These are phyloP conservation scores for Apophysomyces ossiformis DNA, from an alignment of 371 early-diverging fungal species.

Conservation along the genomic window DNA sequence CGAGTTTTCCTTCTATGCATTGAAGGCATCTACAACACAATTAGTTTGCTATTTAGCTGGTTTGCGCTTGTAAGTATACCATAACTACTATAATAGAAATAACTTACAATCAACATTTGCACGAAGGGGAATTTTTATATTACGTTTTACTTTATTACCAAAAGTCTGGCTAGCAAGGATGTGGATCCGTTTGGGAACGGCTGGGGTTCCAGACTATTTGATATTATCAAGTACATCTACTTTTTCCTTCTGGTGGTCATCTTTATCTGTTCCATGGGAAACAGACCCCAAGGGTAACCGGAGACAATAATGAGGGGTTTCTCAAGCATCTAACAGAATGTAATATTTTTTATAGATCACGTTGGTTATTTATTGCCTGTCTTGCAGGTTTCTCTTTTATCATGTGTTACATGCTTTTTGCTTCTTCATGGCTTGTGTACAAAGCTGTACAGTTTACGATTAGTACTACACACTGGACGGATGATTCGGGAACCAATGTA, in stretches of 20 bases:
- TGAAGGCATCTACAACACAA: conserved; percentile 74
- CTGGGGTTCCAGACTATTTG: conserved; percentile 65
- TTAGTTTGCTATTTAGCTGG: conserved; percentile 81
- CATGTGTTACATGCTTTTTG: conserved; percentile 54
- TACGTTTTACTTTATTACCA: conserved; percentile 83
- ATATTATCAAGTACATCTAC: conserved; percentile 72
- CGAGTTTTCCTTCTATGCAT: conserved; percentile 68
- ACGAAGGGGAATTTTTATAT: conserved; percentile 80
- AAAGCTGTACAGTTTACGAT: conserved; percentile 49
- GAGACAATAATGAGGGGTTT: conserved; percentile 28
- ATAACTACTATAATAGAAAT: background rate
- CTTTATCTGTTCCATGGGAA: conserved; percentile 90
- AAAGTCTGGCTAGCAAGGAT: conserved; percentile 53
- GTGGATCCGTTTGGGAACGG: conserved; percentile 73
- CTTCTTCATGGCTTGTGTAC: conserved; percentile 53
- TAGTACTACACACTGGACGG: conserved; percentile 28
- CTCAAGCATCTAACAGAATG: conserved; percentile 33
- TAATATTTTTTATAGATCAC: conserved; percentile 35
- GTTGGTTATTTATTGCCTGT: conserved; percentile 45
- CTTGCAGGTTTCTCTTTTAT: conserved; percentile 40
- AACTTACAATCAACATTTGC: background rate
- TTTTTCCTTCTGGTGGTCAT: conserved; percentile 74
- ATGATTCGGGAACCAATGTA: conserved; percentile 36
- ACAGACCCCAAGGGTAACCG: conserved; percentile 88
- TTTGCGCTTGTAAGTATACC: conserved; percentile 73